Evolutionary conservation across 148 eudicot species (phyloP), one percentile per base, ranked within the genome.

Genomic region (Vaccinium macrocarpon): DNA sequence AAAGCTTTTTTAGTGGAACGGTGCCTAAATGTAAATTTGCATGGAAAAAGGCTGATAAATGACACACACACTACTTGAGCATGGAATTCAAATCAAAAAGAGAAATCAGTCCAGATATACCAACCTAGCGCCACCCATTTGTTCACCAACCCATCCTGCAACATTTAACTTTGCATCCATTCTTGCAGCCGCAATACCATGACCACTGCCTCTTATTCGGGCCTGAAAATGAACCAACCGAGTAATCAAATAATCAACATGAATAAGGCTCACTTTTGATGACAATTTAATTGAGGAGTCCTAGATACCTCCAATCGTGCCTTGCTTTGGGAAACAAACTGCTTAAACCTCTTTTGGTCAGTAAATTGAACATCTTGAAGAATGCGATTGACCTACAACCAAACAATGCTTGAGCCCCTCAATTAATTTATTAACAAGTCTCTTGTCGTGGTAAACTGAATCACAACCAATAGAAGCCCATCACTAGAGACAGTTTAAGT

Each of bases 281-380:
- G 18, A 83, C 21, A 55, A 46, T 25, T 71, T 16, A 56, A 56
- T 86, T 32, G 79, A 78, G 74, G 48, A 81, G 55, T 72, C 66
- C 75, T 5, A 73, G 49, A 75, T 95, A 97, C 99, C 99, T 97
- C 99, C 99, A 97, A 94, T 87, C 95, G 90, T 75, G 98, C 94
- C 92, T 89, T 97, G 93, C 99, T 94, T 87, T 97, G 99, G 82
- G 96, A 94, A 88, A 97, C 98, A 90, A 97, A 97, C 92, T 97
- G 99, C 92, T 92, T 97, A 85, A 97, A 97, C 46, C 99, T 95
- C 83, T 92, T 92, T 83, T 94, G 98, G 86, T 97, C 99, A 79
- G 97, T 93, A 83, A 97, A 92, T 57, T 94, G 95, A 79, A 97
- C 99, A 88, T 97, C 99, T 90, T 95, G 98, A 80, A 95, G 89